Evolutionary conservation across 257 asterid genomes (phyloP).

Genomic region (Solanum corneliomulleri): DNA sequence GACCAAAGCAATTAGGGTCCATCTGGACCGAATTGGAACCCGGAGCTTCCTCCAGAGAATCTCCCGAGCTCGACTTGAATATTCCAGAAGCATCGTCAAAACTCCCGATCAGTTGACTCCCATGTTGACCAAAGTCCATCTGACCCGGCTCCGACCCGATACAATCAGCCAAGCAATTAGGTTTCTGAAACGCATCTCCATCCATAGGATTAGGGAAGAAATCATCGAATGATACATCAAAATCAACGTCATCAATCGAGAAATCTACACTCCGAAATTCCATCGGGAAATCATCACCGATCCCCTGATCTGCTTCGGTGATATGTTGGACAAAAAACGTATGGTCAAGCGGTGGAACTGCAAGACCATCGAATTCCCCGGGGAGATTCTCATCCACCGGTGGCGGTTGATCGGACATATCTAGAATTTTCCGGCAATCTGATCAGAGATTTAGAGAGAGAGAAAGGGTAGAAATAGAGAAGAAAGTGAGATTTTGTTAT

Average conservation of each 20-base stretch:
- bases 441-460: not conserved
- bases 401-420: slow-evolving; percentile 29
- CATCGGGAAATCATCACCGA: not conserved
- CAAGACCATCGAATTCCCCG: slow-evolving; percentile 24
- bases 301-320: not conserved
- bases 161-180: slow-evolving; percentile 9
- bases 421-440: not conserved
- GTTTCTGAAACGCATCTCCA: slow-evolving; percentile 21
- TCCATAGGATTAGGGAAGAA: slow-evolving; percentile 20
- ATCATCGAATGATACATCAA: slow-evolving; percentile 67
- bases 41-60: slow-evolving; percentile 3
- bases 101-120: not conserved
- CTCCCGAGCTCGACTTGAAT: not conserved
- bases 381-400: not conserved
- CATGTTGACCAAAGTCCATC: slow-evolving; percentile 10
- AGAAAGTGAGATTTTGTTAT: not conserved
- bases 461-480: not conserved
- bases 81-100: not conserved
- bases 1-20: slow-evolving; percentile 3
- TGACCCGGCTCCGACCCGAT: not conserved
- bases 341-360: slow-evolving; percentile 35
- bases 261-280: slow-evolving; percentile 13
- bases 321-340: slow-evolving; percentile 26
- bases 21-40: slow-evolving; percentile 12
- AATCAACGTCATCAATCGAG: slow-evolving; percentile 41